Evolutionary conservation across 352 stramenopile genomes (phyloP).

Genomic region (Pythium volutum): DNA sequence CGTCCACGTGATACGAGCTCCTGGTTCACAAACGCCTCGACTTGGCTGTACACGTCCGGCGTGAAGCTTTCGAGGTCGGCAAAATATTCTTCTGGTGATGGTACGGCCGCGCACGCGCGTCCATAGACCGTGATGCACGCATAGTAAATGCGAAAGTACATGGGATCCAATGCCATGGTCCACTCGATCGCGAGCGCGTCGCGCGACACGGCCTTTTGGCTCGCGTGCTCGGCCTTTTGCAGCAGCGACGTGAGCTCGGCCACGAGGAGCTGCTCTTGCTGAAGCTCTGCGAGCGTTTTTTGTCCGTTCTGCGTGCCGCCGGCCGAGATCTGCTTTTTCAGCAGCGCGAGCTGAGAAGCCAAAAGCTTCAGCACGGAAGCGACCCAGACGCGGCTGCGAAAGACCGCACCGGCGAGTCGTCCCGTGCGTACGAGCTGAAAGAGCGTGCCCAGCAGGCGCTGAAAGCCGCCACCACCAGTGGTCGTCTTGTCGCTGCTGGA

Average conservation of each 20-base stretch:
- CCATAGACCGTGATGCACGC: constrained; percentile 68
- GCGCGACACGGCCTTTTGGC: constrained; percentile 42
- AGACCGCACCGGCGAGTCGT: constrained; percentile 50
- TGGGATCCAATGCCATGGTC: constrained; percentile 60
- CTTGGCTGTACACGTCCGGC: constrained; percentile 30
- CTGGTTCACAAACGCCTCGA: constrained; percentile 60
- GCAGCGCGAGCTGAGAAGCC: constrained; percentile 37
- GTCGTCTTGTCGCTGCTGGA: constrained; percentile 19
- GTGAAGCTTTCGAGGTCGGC: constrained; percentile 49
- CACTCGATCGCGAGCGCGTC: constrained; percentile 62
- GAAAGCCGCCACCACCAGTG: constrained; percentile 42
- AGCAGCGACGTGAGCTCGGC: constrained; percentile 46
- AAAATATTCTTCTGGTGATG: constrained; percentile 54
- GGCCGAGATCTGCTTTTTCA: constrained; percentile 49
- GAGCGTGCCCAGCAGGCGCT: constrained; percentile 56
- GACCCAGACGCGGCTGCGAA: constrained; percentile 64
- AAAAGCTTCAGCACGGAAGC: constrained; percentile 48
- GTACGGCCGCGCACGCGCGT: constrained; percentile 55
- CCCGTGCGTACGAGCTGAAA: constrained; percentile 57
- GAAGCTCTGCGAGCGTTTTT: constrained; percentile 45
- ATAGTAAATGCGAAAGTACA: constrained; percentile 85
- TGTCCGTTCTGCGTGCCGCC: constrained; percentile 69
- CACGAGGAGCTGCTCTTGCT: constrained; percentile 55
- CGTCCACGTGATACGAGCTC: constrained; percentile 30
- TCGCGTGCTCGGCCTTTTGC: constrained; percentile 42